Conservation (phyloP, 192 early-diverging fungal species). For the Funneliformis mosseae region DNA sequence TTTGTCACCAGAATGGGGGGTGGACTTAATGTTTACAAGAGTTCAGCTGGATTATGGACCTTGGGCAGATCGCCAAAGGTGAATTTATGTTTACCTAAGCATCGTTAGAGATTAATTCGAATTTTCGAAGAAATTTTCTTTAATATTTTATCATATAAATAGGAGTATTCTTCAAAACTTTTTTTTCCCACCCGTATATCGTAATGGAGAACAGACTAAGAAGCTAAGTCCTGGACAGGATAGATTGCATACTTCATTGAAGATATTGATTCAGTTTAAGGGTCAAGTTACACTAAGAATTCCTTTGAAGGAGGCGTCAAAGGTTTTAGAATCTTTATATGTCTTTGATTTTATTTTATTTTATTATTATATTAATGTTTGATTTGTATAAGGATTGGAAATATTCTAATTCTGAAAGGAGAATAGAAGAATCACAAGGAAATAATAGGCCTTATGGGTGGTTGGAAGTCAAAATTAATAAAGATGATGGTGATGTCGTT, state of each 20-base stretch:
- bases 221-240: conserved; percentile 54
- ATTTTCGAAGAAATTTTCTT: neutral
- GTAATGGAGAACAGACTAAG: conserved; percentile 51
- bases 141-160: neutral
- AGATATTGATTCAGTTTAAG: conserved; percentile 63
- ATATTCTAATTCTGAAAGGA: conserved; percentile 42
- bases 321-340: conserved; percentile 45
- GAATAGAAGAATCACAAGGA: conserved; percentile 33
- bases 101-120: neutral
- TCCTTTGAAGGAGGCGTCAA: conserved; percentile 72
- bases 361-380: neutral
- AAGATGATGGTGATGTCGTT: neutral
- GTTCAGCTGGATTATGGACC: conserved; percentile 74
- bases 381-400: conserved; percentile 61
- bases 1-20: conserved; percentile 71
- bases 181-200: conserved; percentile 73
- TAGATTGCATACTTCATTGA: conserved; percentile 58
- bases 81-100: neutral
- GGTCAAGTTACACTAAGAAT: conserved; percentile 59
- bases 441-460: conserved; percentile 66
- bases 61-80: conserved; percentile 80
- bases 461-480: conserved; percentile 62
- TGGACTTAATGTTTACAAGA: conserved; percentile 59
- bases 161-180: conserved; percentile 65
- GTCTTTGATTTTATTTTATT: neutral